Conservation (phyloP, 345 rosid species). For the Eutrema japonicum region DNA sequence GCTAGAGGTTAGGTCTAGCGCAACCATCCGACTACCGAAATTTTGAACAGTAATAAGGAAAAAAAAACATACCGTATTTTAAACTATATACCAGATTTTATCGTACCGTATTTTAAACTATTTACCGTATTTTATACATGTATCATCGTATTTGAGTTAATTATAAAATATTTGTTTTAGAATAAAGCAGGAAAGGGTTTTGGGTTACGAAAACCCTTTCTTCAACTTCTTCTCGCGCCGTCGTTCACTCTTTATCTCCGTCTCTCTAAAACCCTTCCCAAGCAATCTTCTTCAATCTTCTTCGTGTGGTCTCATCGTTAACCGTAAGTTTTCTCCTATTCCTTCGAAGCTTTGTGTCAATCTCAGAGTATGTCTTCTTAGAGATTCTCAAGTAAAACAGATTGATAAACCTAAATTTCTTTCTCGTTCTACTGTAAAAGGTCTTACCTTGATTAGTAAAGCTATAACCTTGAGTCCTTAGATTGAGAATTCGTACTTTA, state of each 20-base stretch:
- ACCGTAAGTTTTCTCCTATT: constrained; percentile 33
- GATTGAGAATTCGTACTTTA: neutral
- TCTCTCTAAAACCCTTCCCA: constrained; percentile 19
- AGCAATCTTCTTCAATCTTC: constrained; percentile 32
- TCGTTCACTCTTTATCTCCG: constrained; percentile 9
- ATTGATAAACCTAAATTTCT: constrained; percentile 20
- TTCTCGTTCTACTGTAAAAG: constrained; percentile 5
- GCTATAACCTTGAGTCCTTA: neutral
- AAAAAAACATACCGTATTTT: neutral
- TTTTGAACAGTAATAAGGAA: too few relatives aligned
- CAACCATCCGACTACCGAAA: too few relatives aligned
- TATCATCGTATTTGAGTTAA: neutral
- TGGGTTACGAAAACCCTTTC: constrained; percentile 17
- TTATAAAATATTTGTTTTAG: neutral
- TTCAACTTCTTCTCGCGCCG: constrained; percentile 31
- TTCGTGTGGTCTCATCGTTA: constrained; percentile 3
- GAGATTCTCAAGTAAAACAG: neutral
- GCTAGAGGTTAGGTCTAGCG: too few relatives aligned
- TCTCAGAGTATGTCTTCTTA: neutral
- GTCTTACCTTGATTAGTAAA: neutral
- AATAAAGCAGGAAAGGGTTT: constrained; percentile 23
- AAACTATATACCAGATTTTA: neutral
- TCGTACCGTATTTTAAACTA: neutral
- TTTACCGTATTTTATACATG: neutral
- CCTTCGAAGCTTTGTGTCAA: neutral